Evolutionary conservation across 345 rosid species (phyloP), one percentile per base, ranked within the genome.

Genomic region (Ailanthus altissimus): DNA sequence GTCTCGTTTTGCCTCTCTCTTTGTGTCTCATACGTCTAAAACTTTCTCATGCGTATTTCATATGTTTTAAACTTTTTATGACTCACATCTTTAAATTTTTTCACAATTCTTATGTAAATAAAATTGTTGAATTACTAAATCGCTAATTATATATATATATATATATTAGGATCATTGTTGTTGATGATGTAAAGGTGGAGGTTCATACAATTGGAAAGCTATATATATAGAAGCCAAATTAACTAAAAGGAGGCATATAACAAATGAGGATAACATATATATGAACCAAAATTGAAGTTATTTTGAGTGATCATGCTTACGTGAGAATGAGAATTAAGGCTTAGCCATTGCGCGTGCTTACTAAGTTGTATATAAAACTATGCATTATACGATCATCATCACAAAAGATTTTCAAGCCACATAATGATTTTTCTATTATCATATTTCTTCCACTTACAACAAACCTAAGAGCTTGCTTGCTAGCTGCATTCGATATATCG

Each of bases 391-490:
- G 38, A 32, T 32, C 38, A 32, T 1, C 38, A 1, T 32, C 38
- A 32, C 38, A 1, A 54, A 74, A 45, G 59, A 57, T 77, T 70
- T 77, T 71, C 75, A 71, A 62, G 71, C 46, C 70, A 21, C 75
- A 62, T 77, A 49, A 77, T 70, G 28, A 70, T 51, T 50, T 40
- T 32, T 38, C 62, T 50, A 61, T 38, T 63, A 51, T 63, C 75
- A 62, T 50, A 77, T 61, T 63, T 43, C 71, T 53, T 50, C 80
- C 80, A 77, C 80, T 50, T 49, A 12, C 70, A 70, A 77, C 26
- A 77, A n/a, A 59, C 53, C 54, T 18, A 60, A 77, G 70, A 15
- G 21, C 36, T 56, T 25, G 43, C 38, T 49, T 32, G 47, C n/a
- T 49, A 49, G 66, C 43, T 21, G n/a, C 11, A 32, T 7, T 57